A percentile compares a stretch with the other conserved stretches of the same genome.
Evolutionary conservation across 2,329 filamentous ascomycete genomes (phyloP).

Genomic region (Apiospora marii): DNA sequence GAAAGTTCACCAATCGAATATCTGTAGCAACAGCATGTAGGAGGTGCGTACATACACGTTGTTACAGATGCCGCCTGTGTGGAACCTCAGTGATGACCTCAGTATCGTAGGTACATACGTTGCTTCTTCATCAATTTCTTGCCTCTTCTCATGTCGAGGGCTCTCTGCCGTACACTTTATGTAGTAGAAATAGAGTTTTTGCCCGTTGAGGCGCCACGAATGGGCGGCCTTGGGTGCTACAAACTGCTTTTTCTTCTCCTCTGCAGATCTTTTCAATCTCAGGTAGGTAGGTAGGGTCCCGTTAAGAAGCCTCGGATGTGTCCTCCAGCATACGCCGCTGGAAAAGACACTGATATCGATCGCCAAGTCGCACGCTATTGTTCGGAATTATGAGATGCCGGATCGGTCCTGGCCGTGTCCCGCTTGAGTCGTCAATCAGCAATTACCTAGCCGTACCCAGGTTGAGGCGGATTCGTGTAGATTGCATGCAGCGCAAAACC

Average conservation of each 20-base stretch:
- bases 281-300: neutral
- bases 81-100: too few species aligned
- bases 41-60: neutral
- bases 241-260: neutral
- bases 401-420: neutral
- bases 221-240: neutral
- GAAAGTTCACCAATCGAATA: neutral
- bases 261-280: neutral
- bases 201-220: slow-evolving; percentile 4
- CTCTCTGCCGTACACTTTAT: neutral
- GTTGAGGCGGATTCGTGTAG: neutral
- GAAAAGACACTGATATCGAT: neutral
- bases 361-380: neutral
- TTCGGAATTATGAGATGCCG: neutral
- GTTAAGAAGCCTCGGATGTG: neutral
- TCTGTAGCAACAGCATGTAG: neutral
- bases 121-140: neutral
- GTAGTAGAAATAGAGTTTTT: slow-evolving; percentile 21
- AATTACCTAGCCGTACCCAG: neutral
- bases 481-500: neutral
- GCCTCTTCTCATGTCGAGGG: neutral
- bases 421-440: neutral
- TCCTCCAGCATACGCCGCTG: neutral
- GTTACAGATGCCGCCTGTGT: neutral
- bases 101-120: neutral